Percentiles rank a stretch among this genome's conserved stretches.
Conservation (phyloP, 352 stramenopile species). For the Phytophthora pluvialis region DNA sequence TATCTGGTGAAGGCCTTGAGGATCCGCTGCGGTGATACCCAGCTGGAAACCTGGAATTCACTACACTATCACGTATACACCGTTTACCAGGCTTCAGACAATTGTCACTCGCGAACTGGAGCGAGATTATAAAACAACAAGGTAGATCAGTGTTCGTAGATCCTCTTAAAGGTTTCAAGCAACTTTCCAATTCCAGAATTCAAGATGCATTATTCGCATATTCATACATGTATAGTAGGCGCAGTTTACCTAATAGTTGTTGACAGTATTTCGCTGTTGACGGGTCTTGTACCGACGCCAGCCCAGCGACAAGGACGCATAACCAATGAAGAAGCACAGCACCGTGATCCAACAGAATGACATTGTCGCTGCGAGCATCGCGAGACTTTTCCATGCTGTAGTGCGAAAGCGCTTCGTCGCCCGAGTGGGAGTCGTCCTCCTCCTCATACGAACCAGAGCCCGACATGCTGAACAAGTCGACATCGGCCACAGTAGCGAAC, state of each 20-base stretch:
- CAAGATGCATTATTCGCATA: too few relatives aligned
- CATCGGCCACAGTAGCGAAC: constrained; percentile 28
- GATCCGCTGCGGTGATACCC: too few relatives aligned
- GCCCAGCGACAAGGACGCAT: constrained; percentile 40
- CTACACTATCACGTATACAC: too few relatives aligned
- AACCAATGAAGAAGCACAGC: constrained; percentile 45
- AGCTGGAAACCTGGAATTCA: too few relatives aligned
- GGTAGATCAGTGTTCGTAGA: too few relatives aligned
- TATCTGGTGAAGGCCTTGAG: too few relatives aligned
- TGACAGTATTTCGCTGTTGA: constrained; percentile 9
- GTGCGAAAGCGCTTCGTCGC: constrained; percentile 52
- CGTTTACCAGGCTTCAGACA: too few relatives aligned
- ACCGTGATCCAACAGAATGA: constrained; percentile 51
- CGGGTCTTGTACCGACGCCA: constrained; percentile 35
- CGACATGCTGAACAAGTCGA: constrained; percentile 28
- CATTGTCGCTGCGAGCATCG: constrained; percentile 32
- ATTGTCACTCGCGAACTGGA: too few relatives aligned
- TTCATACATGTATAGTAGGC: not conserved
- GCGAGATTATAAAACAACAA: too few relatives aligned
- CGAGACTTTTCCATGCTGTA: constrained; percentile 50
- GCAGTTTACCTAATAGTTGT: constrained; percentile 8
- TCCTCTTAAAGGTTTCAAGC: too few relatives aligned
- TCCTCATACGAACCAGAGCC: constrained; percentile 24
- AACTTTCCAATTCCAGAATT: too few relatives aligned
- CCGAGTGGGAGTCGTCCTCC: constrained; percentile 40